Base-by-base conservation (phyloP, 306 rosid species). In the Erythrophleum fordii region DNA sequence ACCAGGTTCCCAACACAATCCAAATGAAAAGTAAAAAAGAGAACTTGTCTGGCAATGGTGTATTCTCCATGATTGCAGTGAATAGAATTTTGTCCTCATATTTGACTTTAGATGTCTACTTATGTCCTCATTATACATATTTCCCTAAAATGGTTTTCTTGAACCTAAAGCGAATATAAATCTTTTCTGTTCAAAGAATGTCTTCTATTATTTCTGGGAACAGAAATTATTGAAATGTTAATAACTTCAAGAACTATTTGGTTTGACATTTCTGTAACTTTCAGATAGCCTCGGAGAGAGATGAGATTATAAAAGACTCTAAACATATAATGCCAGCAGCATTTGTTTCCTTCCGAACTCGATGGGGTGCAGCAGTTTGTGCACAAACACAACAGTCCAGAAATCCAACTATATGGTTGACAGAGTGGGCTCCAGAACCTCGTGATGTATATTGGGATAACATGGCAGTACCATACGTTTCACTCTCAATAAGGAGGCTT, bases 361-460 rank as follows among this genome's bases (percentile, higher is more conserved):
- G 96, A 75, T 95, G 99, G 99, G 98, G 85, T 28, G 97, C 99
- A 2, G 96, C 99, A 60, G 99, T 95, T 73, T 95, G 98, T 80
- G 97, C 99, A 77, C 99, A 95, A 76, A 93, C 99, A 68, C 96
- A 95, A 58, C 98, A 93, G 64, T 42, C 93, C 11, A 95, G 98
- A 86, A 91, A 95, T 77, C 99, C 99, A 13, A 91, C 97, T 8
- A 22, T 77, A 58, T 95, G 99, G 99, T 85, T 95, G 86, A 95
- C 99, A 28, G 96, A 95, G 80, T 91, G 99, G 98, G 99, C 99
- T 70, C 98, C 98, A 0, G 99, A 95, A 79, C 96, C 99, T 44
- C 93, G 99, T 65, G 99, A 95, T 78, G 81, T 95, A 29, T 93
- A 78, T 83, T 95, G 99, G 99, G 92, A 95, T 83, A 95, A 90